Conservation (phyloP, 2,329 filamentous ascomycete species). For the Colletotrichum neosansevieriae region DNA sequence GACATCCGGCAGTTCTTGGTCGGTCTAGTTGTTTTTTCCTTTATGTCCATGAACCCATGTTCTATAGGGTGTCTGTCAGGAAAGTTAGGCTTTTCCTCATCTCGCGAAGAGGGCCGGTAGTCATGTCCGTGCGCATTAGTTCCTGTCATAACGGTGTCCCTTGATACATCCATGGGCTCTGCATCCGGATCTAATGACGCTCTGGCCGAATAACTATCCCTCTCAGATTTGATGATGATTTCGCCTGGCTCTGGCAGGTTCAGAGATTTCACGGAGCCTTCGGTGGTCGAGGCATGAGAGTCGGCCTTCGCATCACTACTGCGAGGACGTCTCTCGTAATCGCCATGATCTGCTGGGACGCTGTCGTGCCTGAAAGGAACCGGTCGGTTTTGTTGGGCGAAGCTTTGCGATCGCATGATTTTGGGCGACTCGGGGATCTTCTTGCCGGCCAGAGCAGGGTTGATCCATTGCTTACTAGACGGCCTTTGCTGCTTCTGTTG, state of each 20-base stretch:
- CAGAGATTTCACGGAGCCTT: constrained; percentile 53
- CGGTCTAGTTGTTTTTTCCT: constrained; percentile 25
- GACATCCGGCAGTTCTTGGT: constrained; percentile 46
- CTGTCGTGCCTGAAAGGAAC: constrained; percentile 52
- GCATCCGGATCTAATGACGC: constrained; percentile 38
- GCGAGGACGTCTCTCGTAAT: constrained; percentile 60
- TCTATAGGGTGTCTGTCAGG: constrained; percentile 27
- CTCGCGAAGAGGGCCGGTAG: constrained; percentile 8
- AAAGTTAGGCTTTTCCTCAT: constrained; percentile 15
- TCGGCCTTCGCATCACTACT: constrained; percentile 67
- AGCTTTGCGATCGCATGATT: constrained; percentile 62
- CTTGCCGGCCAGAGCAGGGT: constrained; percentile 60
- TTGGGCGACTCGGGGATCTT: constrained; percentile 66
- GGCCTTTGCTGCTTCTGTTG: constrained; percentile 60
- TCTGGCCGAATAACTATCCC: constrained; percentile 51
- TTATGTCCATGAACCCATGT: constrained; percentile 37
- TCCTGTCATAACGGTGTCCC: constrained; percentile 33
- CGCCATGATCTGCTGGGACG: constrained; percentile 52
- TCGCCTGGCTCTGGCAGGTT: constrained; percentile 62
- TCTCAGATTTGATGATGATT: constrained; percentile 55
- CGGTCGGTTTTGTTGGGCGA: constrained; percentile 58
- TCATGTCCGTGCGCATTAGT: constrained; percentile 25
- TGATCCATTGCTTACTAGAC: constrained; percentile 72
- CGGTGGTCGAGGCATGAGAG: constrained; percentile 47
- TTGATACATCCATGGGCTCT: constrained; percentile 23